phyloP scores from a whole-genome alignment of 108 stramenopile species.

The Phaeodactylum tricornutum region DNA sequence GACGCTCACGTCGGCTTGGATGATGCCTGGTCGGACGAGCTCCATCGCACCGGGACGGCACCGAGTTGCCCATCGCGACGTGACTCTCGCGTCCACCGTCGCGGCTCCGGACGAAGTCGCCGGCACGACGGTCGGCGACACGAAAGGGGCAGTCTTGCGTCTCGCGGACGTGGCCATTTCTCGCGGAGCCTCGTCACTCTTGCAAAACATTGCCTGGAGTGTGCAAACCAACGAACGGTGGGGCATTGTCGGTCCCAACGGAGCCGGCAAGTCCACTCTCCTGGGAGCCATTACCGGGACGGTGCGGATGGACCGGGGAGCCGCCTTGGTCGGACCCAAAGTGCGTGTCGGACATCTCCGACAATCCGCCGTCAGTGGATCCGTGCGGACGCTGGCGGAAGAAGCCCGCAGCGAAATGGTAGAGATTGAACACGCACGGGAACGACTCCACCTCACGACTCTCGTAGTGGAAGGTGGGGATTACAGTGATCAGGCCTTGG shows the following conservation, averaged over 20 bases:
- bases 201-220: conserved; percentile 55
- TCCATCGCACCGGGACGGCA: no score
- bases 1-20: no score
- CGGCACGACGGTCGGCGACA: no score
- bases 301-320: conserved; percentile 33
- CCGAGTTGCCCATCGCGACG: no score
- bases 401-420: conserved; percentile 85
- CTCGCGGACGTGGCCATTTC: conserved; percentile 60
- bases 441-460: conserved; percentile 18
- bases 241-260: conserved; percentile 73
- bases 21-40: no score
- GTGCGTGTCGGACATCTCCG: conserved; percentile 55
- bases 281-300: conserved; percentile 84
- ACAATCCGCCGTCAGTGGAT: conserved; percentile 80
- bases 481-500: conserved; percentile 35
- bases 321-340: neutral
- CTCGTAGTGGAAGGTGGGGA: conserved; percentile 29
- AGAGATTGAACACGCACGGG: conserved; percentile 44
- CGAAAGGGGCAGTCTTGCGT: conserved; percentile 64
- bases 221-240: conserved; percentile 59
- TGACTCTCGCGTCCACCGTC: no score
- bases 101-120: no score
- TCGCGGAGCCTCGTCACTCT: conserved; percentile 42
- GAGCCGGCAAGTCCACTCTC: conserved; percentile 88
- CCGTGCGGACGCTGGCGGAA: conserved; percentile 69